These are phyloP conservation scores for Pseudozyma pruni DNA, from an alignment of 1,284 basidiomycete species.

Conservation along the genomic window DNA sequence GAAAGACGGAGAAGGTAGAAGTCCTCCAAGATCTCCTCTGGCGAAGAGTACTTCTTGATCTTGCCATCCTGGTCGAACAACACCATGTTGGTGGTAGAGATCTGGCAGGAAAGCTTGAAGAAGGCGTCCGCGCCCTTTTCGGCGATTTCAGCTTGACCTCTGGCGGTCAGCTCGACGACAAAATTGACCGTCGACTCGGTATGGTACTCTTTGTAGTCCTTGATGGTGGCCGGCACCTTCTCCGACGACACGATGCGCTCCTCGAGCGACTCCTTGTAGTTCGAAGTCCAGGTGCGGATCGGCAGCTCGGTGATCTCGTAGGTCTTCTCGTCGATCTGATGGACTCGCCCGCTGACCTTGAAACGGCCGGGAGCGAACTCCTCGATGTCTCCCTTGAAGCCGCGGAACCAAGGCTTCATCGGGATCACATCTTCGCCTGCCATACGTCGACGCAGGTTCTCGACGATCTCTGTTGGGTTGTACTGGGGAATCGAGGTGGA, in stretches of 20 bases:
- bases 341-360: slow-evolving; percentile 81
- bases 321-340: slow-evolving; percentile 84
- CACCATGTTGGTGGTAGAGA: slow-evolving; percentile 96
- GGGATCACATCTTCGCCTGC: slow-evolving; percentile 81
- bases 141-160: slow-evolving; percentile 86
- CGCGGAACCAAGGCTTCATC: slow-evolving; percentile 97
- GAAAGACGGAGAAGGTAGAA: slow-evolving; percentile 90
- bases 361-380: slow-evolving; percentile 84
- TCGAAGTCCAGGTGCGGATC: slow-evolving; percentile 92
- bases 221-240: slow-evolving; percentile 75
- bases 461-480: slow-evolving; percentile 90
- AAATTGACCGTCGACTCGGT: slow-evolving; percentile 94
- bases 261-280: slow-evolving; percentile 91
- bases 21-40: slow-evolving; percentile 92
- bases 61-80: slow-evolving; percentile 96
- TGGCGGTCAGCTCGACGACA: slow-evolving; percentile 81
- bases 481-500: slow-evolving; percentile 92
- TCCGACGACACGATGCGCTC: slow-evolving; percentile 72
- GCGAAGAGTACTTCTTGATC: slow-evolving; percentile 89
- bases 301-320: slow-evolving; percentile 96
- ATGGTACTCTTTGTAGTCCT: slow-evolving; percentile 71
- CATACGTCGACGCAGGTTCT: slow-evolving; percentile 88
- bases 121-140: slow-evolving; percentile 87
- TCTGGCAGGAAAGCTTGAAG: slow-evolving; percentile 86
- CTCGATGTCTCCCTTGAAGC: slow-evolving; percentile 87